Evolutionary conservation across 139 green algal species (phyloP), one percentile per base, ranked within the genome.

Genomic region (Coccomyxa sp.): DNA sequence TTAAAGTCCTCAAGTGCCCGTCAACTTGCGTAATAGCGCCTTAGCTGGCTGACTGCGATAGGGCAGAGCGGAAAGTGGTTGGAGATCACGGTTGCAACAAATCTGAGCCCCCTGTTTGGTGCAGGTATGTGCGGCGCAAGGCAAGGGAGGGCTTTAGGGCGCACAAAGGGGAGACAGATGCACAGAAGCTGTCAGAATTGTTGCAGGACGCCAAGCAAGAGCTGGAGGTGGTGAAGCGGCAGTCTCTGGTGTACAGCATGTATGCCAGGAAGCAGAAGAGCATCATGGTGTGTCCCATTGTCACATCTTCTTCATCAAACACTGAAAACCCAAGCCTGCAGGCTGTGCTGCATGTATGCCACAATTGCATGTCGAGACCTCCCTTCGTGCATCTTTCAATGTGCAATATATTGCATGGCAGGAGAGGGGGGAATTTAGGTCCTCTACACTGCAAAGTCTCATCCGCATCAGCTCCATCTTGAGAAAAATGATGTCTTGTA

Each of bases 251-350:
- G 17, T 96, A 94, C 81, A 83, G 80, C 17, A 75, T 95, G 38
- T 95, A 94, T 81, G 91, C 86, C 14, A 83, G 90, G 25, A 90
- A 88, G 77, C 82, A 92, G 21, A 95, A 93, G 84, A 93, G 86
- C 66, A 88, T 94, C 11, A 87, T 95, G 92, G 92, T 93, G 77
- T 83, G 76, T 18, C 30, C 59, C 23, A 58, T 28, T 77, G 32
- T 30, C 30, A 16, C 21, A 30, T n/a, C 28, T 63, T 66, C 13
- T 9, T 51, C 11, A 57, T 66, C 79, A 76, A 76, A 28, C 0
- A 58, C 23, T n/a, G n/a, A n/a, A 21, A 13, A 27, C 30, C 25
- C 21, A 60, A n/a, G n/a, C n/a, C n/a, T n/a, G 27, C 10, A 45
- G 60, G 0, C 7, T 51, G 38, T 51, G 38, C 38, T 51, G 38